These are phyloP conservation scores for Beauveria varroae DNA, from an alignment of 2,329 filamentous ascomycete species.

Conservation along the genomic window DNA sequence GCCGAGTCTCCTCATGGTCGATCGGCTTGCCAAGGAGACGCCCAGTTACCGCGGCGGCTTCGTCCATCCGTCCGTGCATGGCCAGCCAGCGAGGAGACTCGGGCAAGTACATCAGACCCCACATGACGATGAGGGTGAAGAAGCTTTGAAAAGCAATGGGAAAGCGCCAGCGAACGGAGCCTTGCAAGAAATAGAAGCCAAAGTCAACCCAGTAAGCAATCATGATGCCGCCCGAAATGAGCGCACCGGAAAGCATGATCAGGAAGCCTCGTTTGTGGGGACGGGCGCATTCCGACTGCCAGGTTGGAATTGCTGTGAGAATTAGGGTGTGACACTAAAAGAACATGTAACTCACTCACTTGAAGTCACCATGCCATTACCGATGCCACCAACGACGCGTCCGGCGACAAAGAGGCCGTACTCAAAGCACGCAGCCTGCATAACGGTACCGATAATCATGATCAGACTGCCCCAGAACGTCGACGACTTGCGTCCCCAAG, in stretches of 20 bases:
- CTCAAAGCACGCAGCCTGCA: conserved; percentile 19
- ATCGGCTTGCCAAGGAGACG: conserved; percentile 19
- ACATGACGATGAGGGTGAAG: conserved; percentile 37
- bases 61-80: conserved; percentile 27
- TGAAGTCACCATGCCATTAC: conserved; percentile 22
- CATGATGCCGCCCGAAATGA: conserved; percentile 23
- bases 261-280: conserved; percentile 22
- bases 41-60: conserved; percentile 19
- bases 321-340: neutral
- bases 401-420: conserved; percentile 20
- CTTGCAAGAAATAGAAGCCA: conserved; percentile 24
- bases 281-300: conserved; percentile 23
- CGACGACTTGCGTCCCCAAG: conserved; percentile 23
- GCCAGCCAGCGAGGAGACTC: conserved; percentile 39
- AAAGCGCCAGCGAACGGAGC: conserved; percentile 25
- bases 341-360: conserved; percentile 9
- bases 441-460: conserved; percentile 23
- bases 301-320: conserved; percentile 19
- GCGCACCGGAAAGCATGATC: conserved; percentile 21
- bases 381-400: conserved; percentile 21
- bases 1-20: conserved; percentile 19
- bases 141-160: conserved; percentile 25
- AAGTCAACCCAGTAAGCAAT: conserved; percentile 26
- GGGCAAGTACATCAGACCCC: conserved; percentile 45
- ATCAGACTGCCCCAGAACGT: conserved; percentile 25